Base-by-base conservation (phyloP, 768 basidiomycete species). In the Obba rivulosa region DNA sequence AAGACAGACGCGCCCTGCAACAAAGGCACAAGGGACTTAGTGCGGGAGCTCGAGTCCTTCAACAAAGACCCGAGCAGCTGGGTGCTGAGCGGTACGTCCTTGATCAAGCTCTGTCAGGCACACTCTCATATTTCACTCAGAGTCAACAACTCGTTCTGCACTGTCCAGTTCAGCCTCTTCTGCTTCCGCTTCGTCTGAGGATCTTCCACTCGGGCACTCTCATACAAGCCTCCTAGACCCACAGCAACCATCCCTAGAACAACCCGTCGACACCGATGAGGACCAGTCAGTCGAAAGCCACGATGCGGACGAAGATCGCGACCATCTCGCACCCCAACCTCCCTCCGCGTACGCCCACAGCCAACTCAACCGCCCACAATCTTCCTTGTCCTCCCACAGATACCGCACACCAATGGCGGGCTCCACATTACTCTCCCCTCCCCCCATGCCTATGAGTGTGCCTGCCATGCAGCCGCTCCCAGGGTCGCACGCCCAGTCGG, bases 391-490 rank as follows among this genome's bases (percentile, higher is more conserved):
- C 2, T 83, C 86, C 2, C 74, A 81, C 43, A 78, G 82, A 41
- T 91, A 92, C 61, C 87, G 83, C 46, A 91, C 89, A 24, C 90
- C 89, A 7, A 72, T 83, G 60, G 75, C 78, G 13, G 76, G 79
- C 34, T 83, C 85, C 14, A 64, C 79, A 10, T 71, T 78, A 16
- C 69, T 81, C 59, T 79, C 83, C 3, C 73, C 68, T 16, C 69
- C 66, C 1, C 71, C 70, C 20, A 48, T 42, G 25, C 63, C 46
- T 16, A 47, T 54, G 41, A 57, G 66, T 40, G 64, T 86, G 16
- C 86, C 87, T 5, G 67, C 75, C 13, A 73, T 71, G n/a, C 89
- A 92, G 61, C 89, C 88, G 3, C 72, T 79, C 44, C 86, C 87
- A 8, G 69, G 68, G 17, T 87, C 80, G 54, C 79, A 85, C 61